phyloP scores from a whole-genome alignment of 2,329 filamentous ascomycete species.

The Diaporthe aspalathi region DNA sequence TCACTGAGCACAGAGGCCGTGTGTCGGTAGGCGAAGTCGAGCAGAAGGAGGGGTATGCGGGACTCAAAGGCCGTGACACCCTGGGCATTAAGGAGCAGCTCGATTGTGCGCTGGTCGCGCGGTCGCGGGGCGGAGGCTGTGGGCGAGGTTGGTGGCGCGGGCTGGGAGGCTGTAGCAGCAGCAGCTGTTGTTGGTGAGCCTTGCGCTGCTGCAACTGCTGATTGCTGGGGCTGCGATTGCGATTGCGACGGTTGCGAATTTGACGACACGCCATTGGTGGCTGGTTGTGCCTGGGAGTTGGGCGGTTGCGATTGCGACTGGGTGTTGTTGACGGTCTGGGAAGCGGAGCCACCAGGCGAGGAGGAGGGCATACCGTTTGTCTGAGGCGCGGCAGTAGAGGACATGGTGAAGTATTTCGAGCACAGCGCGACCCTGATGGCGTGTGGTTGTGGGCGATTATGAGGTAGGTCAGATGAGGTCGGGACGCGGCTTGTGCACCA shows the following conservation, averaged over 20 bases:
- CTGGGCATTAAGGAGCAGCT: conserved; percentile 82
- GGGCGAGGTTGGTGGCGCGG: conserved; percentile 46
- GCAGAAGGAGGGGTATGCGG: conserved; percentile 83
- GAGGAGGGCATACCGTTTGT: conserved; percentile 64
- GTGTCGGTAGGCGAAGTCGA: conserved; percentile 89
- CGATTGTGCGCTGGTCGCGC: conserved; percentile 82
- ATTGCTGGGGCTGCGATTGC: conserved; percentile 44
- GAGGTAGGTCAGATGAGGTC: not conserved
- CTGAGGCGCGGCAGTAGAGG: conserved; percentile 54
- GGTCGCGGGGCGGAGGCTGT: conserved; percentile 67
- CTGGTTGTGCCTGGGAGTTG: conserved; percentile 42
- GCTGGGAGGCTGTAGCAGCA: conserved; percentile 41
- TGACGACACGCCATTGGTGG: conserved; percentile 43
- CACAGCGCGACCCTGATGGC: conserved; percentile 20
- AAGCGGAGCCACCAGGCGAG: conserved; percentile 49
- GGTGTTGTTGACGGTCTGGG: conserved; percentile 41
- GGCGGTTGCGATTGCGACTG: conserved; percentile 39
- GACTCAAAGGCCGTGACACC: conserved; percentile 84
- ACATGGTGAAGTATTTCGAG: conserved; percentile 44
- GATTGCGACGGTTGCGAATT: conserved; percentile 44
- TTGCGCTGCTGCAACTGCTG: conserved; percentile 41
- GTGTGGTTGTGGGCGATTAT: not conserved
- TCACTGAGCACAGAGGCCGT: conserved; percentile 78
- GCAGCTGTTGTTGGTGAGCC: conserved; percentile 40
- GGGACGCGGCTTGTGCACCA: not conserved